phyloP scores from a whole-genome alignment of 495 filamentous ascomycete species.

The Ramalina peruviana region DNA sequence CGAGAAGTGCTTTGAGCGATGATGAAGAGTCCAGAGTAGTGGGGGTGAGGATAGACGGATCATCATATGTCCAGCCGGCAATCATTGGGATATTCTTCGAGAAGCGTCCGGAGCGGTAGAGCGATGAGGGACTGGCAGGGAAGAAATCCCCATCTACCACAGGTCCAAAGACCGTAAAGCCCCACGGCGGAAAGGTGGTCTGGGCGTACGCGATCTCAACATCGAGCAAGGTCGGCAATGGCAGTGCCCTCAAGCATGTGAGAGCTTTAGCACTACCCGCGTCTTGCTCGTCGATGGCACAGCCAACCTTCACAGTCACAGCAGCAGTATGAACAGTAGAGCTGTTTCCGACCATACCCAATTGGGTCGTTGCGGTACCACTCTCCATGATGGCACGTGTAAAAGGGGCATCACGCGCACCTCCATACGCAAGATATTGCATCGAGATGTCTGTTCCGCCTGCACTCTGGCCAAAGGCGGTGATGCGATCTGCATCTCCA shows the following conservation, averaged over 20 bases:
- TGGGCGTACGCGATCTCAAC: neutral
- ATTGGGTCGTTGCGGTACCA: neutral
- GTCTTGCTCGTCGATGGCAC: neutral
- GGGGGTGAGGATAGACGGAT: neutral
- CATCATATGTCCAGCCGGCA: neutral
- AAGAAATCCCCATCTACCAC: neutral
- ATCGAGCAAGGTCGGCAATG: neutral
- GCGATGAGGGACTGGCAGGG: neutral
- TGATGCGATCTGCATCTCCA: slow-evolving; percentile 56
- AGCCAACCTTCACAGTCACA: neutral
- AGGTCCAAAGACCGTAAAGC: neutral
- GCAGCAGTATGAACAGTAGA: neutral
- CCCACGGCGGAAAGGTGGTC: neutral
- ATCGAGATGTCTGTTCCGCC: slow-evolving; percentile 56
- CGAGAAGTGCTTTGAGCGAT: neutral
- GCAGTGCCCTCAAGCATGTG: neutral
- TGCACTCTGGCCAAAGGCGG: slow-evolving; percentile 56
- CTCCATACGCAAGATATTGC: slow-evolving; percentile 50
- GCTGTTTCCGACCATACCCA: neutral
- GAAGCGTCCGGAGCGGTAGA: neutral
- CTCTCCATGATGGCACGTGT: slow-evolving; percentile 16
- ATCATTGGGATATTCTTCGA: neutral
- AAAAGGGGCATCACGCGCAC: slow-evolving; percentile 40
- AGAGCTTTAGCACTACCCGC: neutral
- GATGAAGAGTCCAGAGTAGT: neutral